These are phyloP conservation scores for Trifolium fragiferum DNA, from an alignment of 306 rosid genomes.

Conservation along the genomic window DNA sequence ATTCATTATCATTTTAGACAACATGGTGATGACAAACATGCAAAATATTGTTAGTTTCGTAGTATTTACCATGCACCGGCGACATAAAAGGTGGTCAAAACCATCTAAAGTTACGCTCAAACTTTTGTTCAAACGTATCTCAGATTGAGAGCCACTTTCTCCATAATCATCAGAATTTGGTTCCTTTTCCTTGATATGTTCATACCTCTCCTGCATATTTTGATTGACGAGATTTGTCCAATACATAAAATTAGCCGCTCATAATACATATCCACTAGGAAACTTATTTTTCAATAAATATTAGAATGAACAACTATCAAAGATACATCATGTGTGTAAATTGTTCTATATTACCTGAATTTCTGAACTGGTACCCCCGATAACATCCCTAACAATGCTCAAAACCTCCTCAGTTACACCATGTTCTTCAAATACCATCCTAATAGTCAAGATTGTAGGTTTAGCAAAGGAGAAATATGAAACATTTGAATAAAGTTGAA, in stretches of 20 bases:
- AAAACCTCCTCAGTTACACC: slow-evolving; percentile 63
- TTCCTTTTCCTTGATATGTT: slow-evolving; percentile 55
- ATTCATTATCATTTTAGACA: slow-evolving; percentile 26
- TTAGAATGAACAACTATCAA: slow-evolving; percentile 37
- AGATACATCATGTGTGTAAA: background rate
- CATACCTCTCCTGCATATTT: slow-evolving; percentile 67
- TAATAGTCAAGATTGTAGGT: slow-evolving; percentile 43
- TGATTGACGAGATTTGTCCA: slow-evolving; percentile 2
- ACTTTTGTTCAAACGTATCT: slow-evolving; percentile 63
- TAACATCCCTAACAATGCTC: slow-evolving; percentile 50
- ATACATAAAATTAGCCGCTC: slow-evolving; percentile 25
- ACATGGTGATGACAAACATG: slow-evolving; percentile 8
- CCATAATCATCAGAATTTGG: slow-evolving; percentile 44
- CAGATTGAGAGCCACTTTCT: slow-evolving; percentile 44
- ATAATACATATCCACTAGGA: background rate
- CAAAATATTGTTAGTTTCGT: slow-evolving; percentile 9
- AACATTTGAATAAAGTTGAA: slow-evolving; percentile 3
- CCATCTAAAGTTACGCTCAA: slow-evolving; percentile 63
- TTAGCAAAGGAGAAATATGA: slow-evolving; percentile 17
- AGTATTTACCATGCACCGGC: slow-evolving; percentile 73
- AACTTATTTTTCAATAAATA: slow-evolving; percentile 6
- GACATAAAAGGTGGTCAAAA: slow-evolving; percentile 78
- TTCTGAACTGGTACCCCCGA: slow-evolving; percentile 54
- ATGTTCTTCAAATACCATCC: slow-evolving; percentile 70
- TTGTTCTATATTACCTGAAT: slow-evolving; percentile 61